A percentile compares a stretch with the other conserved stretches of the same genome.
These are phyloP conservation scores for Panicum virgatum DNA, from an alignment of 202 grass and related monocot genomes.

Conservation along the genomic window DNA sequence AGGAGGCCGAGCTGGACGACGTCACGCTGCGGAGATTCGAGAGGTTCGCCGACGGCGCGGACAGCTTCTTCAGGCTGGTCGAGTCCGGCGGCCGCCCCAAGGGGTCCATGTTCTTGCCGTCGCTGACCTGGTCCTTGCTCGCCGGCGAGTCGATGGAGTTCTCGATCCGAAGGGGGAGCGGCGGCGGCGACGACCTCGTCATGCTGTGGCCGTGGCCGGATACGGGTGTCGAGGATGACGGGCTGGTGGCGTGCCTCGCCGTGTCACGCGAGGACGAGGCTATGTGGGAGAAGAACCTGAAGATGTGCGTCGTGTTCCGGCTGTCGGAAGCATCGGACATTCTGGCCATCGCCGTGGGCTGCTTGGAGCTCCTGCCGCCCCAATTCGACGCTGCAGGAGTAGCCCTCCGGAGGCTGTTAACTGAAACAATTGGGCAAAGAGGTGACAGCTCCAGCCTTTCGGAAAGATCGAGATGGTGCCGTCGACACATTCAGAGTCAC, in stretches of 20 bases:
- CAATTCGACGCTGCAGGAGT: neutral
- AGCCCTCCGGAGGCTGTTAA: neutral
- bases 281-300: neutral
- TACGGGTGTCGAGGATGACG: neutral
- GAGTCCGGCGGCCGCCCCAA: neutral
- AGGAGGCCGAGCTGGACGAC: neutral
- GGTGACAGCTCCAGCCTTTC: neutral
- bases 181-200: neutral
- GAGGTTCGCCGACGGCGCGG: neutral
- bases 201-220: neutral
- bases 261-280: neutral
- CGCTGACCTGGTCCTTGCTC: neutral
- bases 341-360: neutral
- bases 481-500: neutral
- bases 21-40: slow-evolving; percentile 2
- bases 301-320: neutral
- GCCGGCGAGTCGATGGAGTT: slow-evolving; percentile 2
- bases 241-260: neutral
- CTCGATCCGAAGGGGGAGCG: neutral
- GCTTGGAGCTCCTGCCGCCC: slow-evolving; percentile 14
- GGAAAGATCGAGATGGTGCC: neutral
- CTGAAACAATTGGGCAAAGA: neutral
- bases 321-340: neutral
- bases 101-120: neutral
- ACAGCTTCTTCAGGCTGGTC: slow-evolving; percentile 21